Conservation (phyloP, 78 protist genomes). For the Dictyostelium firmibasis region DNA sequence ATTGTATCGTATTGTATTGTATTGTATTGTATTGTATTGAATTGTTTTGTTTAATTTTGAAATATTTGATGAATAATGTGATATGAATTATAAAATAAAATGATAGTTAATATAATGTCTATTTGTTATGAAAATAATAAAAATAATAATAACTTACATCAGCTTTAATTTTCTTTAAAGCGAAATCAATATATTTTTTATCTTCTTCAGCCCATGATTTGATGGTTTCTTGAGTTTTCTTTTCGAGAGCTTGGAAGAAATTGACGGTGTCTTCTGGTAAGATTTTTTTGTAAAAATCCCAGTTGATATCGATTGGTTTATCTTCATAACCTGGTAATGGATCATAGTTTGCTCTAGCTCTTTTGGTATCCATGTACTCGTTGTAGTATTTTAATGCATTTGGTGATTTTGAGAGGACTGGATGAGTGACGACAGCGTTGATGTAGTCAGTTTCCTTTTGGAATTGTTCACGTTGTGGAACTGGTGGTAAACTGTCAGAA, state of each 20-base stretch:
- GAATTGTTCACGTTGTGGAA: not conserved
- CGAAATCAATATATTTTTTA: not conserved
- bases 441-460: not conserved
- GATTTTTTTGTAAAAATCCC: constrained; percentile 51
- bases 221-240: not conserved
- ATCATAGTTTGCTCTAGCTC: not conserved
- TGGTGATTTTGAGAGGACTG: not conserved
- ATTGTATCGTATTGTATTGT: too few relatives aligned
- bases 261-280: constrained; percentile 17
- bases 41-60: too few relatives aligned
- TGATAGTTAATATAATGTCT: too few relatives aligned
- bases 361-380: not conserved
- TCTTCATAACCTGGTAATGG: not conserved
- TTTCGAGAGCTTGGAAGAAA: not conserved
- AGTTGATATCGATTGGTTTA: not conserved
- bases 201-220: constrained; percentile 39
- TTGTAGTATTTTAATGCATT: not conserved
- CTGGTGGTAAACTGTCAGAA: not conserved
- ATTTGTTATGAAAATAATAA: too few relatives aligned
- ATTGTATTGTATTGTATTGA: too few relatives aligned
- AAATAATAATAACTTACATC: not conserved
- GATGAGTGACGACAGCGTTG: not conserved
- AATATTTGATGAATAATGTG: too few relatives aligned
- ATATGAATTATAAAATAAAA: too few relatives aligned
- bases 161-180: not conserved